A percentile compares a stretch with the other conserved stretches of the same genome.
Evolutionary conservation across 805 yeast species (phyloP).

Genomic region (Yamadazyma takamatsuzukensis): DNA sequence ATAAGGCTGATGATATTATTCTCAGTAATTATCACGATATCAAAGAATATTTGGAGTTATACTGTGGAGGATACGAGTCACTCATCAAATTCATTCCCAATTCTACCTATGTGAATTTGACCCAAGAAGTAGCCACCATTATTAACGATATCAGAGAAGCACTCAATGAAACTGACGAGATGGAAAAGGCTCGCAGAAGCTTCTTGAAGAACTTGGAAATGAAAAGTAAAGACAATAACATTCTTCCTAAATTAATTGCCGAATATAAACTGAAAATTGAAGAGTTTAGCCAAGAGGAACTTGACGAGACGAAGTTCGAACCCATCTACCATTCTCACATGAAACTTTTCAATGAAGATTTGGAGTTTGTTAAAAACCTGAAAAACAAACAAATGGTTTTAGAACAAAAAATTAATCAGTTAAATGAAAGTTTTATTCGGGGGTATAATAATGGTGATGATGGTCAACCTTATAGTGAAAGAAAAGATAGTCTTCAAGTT

Average conservation of each 20-base stretch:
- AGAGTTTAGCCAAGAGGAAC: constrained; percentile 4
- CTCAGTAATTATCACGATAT: constrained; percentile 45
- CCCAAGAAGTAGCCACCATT: constrained; percentile 24
- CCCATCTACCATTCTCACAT: constrained; percentile 40
- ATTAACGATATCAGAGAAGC: constrained; percentile 35
- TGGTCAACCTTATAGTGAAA: constrained; percentile 23
- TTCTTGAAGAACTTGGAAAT: constrained; percentile 41
- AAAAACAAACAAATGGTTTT: constrained; percentile 29
- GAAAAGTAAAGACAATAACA: constrained; percentile 43
- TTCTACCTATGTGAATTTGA: constrained; percentile 30
- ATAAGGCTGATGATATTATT: constrained; percentile 57
- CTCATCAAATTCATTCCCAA: constrained; percentile 38
- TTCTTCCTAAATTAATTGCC: constrained; percentile 51
- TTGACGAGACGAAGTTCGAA: constrained; percentile 32
- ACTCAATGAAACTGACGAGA: constrained; percentile 22
- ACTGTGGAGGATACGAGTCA: constrained; percentile 36
- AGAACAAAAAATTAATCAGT: constrained; percentile 32
- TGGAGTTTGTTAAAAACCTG: constrained; percentile 41
- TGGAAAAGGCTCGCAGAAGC: constrained; percentile 35
- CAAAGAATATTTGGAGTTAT: constrained; percentile 41
- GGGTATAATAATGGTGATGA: constrained; percentile 12
- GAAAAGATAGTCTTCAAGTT: constrained; percentile 49
- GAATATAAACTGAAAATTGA: constrained; percentile 31
- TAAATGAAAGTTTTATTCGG: constrained; percentile 27
- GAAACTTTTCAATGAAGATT: constrained; percentile 46